Evolutionary conservation across 345 rosid species (phyloP), one percentile per base, ranked within the genome.

Genomic region (Corchorus capsularis): DNA sequence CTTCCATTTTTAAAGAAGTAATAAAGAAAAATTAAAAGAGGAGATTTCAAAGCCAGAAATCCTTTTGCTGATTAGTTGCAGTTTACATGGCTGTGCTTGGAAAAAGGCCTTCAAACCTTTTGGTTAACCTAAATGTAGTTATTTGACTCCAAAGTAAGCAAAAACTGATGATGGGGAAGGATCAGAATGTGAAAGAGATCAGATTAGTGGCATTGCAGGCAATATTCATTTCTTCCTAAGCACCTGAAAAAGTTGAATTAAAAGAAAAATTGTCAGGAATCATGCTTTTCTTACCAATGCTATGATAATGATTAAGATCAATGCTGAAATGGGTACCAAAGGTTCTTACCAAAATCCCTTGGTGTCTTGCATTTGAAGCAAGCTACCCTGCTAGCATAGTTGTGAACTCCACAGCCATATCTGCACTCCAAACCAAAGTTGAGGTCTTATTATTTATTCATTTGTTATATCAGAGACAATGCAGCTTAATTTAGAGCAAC

Each of bases 281-380:
- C 27, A 27, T 27, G 27, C 27, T 27, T 27, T 27, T 27, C 27
- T 27, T 27, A 27, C 27, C 27, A 27, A 27, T 27, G 27, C 41
- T 17, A 63, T 22, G 45, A 50, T 16, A 76, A 39, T 6, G 27
- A 39, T 0, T 6, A 39, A 65, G 73, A 67, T 22, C 64, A 43
- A 59, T n/a, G 49, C 46, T 55, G 45, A 13, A 57, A 16, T 64
- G 32, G 34, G 49, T 8, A 41, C 3, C 32, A 43, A 45, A 8
- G 53, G 39, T 13, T 74, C 85, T 78, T 55, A 89, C 93, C 88
- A 13, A 79, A 84, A 76, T 81, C 90, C 83, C 88, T 90, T 41
- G 97, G 95, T 17, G 90, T 83, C 80, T 83, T 96, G 97, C 99
- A 96, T 81, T 90, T 85, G 73, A 75, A 91, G 87, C 99, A 96